These are phyloP conservation scores for Trichoderma sp. DNA, from an alignment of 2,329 filamentous ascomycete species.

Conservation along the genomic window DNA sequence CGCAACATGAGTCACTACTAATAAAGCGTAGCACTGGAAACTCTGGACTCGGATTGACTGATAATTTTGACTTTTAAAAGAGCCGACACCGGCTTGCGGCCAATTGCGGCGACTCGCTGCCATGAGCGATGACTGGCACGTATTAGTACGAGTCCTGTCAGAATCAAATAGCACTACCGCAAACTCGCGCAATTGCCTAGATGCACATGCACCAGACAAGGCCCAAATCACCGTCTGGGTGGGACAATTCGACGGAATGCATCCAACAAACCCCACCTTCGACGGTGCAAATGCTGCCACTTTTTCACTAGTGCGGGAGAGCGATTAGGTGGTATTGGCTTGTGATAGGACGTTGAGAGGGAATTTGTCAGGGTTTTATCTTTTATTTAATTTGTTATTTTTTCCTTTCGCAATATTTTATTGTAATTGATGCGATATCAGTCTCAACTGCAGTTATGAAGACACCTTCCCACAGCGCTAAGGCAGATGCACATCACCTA, in stretches of 20 bases:
- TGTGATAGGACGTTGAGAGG: neutral
- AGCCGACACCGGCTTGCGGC: constrained; percentile 13
- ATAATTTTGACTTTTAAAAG: neutral
- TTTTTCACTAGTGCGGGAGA: neutral
- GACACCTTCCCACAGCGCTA: neutral
- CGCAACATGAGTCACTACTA: neutral
- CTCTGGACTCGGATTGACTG: neutral
- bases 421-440: neutral
- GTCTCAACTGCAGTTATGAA: neutral
- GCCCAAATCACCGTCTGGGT: neutral
- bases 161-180: neutral
- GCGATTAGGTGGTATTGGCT: neutral
- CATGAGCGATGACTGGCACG: neutral
- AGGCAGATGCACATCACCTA: neutral
- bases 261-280: neutral
- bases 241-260: neutral
- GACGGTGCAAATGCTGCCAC: neutral
- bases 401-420: neutral
- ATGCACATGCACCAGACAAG: neutral
- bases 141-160: neutral
- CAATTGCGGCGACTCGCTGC: neutral
- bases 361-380: neutral
- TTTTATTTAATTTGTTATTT: neutral
- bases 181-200: neutral
- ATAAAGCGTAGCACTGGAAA: neutral